Percentiles rank a stretch among this genome's conserved stretches.
Evolutionary conservation across 73 alveolate species (phyloP).

Genomic region (Symbiodinium natans): DNA sequence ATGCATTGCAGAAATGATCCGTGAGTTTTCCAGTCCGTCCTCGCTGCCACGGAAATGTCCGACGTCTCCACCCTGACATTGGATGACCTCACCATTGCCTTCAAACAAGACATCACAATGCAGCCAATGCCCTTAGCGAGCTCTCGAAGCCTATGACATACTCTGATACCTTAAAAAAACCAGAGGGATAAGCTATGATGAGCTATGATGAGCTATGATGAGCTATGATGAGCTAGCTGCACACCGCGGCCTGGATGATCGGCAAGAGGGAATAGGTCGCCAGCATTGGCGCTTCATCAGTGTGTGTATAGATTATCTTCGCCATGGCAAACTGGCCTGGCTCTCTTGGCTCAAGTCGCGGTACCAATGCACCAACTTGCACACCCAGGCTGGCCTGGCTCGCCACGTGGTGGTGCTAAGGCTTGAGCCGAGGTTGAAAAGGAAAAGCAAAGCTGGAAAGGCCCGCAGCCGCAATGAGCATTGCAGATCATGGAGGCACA

Average conservation of each 20-base stretch:
- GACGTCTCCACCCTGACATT: constrained; percentile 9
- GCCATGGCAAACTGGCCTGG: no score
- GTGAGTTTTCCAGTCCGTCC: background rate
- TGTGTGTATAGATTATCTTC: constrained; percentile 25
- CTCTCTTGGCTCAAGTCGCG: no score
- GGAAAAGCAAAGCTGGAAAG: background rate
- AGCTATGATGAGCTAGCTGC: no score
- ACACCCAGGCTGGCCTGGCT: background rate
- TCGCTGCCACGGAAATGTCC: constrained; percentile 24
- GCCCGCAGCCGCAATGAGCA: no score
- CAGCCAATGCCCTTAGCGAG: background rate
- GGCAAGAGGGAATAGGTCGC: constrained; percentile 33
- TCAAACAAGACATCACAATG: background rate
- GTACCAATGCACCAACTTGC: background rate
- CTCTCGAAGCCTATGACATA: background rate
- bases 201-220: no score
- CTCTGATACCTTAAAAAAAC: no score
- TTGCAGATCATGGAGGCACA: no score
- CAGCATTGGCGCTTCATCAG: constrained; percentile 47
- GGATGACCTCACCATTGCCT: constrained; percentile 23
- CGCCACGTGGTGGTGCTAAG: no score
- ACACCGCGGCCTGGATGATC: constrained; percentile 30
- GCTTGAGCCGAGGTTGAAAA: background rate
- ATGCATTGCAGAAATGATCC: background rate
- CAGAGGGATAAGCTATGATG: no score